Evolutionary conservation across 352 stramenopile species (phyloP).

Genomic region (Phytophthora fragariaefolia): DNA sequence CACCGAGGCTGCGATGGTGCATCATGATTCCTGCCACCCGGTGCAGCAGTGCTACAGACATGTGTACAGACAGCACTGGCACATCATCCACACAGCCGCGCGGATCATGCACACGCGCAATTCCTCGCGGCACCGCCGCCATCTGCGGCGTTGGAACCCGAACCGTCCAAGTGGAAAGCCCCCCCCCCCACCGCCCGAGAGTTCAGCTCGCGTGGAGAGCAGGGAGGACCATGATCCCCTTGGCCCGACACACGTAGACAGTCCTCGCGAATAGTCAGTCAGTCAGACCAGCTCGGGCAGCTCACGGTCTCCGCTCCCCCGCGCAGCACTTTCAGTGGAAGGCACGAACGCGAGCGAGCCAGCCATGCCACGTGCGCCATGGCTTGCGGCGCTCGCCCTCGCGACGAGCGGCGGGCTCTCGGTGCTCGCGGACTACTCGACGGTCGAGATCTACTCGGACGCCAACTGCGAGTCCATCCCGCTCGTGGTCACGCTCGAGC

Average conservation of each 20-base stretch:
- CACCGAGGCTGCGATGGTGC: constrained; percentile 22
- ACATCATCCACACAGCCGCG: too few species aligned
- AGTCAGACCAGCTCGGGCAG: constrained; percentile 26
- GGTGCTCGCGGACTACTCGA: constrained; percentile 32
- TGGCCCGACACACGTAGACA: constrained; percentile 28
- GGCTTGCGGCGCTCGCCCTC: constrained; percentile 35
- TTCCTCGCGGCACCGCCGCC: constrained; percentile 30
- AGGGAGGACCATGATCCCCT: constrained; percentile 38
- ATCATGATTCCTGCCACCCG: constrained; percentile 9
- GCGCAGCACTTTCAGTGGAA: constrained; percentile 35
- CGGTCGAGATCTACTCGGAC: constrained; percentile 47
- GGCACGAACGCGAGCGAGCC: constrained; percentile 18
- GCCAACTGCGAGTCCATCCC: constrained; percentile 41
- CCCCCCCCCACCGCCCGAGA: constrained; percentile 14
- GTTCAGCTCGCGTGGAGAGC: constrained; percentile 41
- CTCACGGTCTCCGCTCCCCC: constrained; percentile 22
- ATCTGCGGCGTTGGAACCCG: constrained; percentile 34
- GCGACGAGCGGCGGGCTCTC: constrained; percentile 18
- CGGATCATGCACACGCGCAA: constrained; percentile 31
- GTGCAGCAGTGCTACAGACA: too few species aligned
- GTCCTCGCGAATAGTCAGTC: constrained; percentile 26
- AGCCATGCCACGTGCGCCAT: constrained; percentile 33
- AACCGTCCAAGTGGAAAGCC: constrained; percentile 33
- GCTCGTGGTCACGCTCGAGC: constrained; percentile 41
- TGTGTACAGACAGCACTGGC: too few species aligned